Conservation (phyloP, 768 basidiomycete species). For the Pleurotus citrinopileatus region DNA sequence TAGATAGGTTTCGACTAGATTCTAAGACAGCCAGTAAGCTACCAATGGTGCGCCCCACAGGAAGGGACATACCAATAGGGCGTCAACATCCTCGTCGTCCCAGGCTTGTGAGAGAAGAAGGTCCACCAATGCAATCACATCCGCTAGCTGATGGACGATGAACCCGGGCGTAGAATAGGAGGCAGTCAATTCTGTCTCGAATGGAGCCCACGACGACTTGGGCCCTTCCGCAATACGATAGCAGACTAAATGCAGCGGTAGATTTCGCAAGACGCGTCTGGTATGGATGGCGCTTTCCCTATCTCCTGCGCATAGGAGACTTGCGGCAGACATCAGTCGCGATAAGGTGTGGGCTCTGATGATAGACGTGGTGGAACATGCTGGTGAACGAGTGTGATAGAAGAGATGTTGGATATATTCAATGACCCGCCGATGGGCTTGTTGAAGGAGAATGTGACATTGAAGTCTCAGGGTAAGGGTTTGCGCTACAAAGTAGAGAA, state of each 20-base stretch:
- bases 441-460: constrained; percentile 47
- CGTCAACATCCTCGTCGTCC: constrained; percentile 25
- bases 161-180: constrained; percentile 18
- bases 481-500: constrained; percentile 42
- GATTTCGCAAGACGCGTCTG: constrained; percentile 20
- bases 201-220: constrained; percentile 30
- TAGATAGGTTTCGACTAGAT: constrained; percentile 3
- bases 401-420: constrained; percentile 38
- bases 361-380: constrained; percentile 28
- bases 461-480: constrained; percentile 39
- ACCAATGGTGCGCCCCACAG: neutral
- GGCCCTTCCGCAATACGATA: constrained; percentile 44
- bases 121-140: constrained; percentile 34
- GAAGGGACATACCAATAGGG: constrained; percentile 28
- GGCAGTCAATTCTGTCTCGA: constrained; percentile 28
- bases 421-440: constrained; percentile 40
- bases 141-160: constrained; percentile 24
- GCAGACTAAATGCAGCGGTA: constrained; percentile 38
- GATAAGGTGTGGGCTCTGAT: constrained; percentile 37
- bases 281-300: constrained; percentile 21
- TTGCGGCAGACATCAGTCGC: constrained; percentile 34
- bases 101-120: constrained; percentile 35
- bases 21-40: constrained; percentile 1
- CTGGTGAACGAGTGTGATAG: constrained; percentile 30
- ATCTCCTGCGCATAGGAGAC: constrained; percentile 21